Evolutionary conservation across 208 protist species (phyloP), one percentile per base, ranked within the genome.

Genomic region (Trypanosoma mega): DNA sequence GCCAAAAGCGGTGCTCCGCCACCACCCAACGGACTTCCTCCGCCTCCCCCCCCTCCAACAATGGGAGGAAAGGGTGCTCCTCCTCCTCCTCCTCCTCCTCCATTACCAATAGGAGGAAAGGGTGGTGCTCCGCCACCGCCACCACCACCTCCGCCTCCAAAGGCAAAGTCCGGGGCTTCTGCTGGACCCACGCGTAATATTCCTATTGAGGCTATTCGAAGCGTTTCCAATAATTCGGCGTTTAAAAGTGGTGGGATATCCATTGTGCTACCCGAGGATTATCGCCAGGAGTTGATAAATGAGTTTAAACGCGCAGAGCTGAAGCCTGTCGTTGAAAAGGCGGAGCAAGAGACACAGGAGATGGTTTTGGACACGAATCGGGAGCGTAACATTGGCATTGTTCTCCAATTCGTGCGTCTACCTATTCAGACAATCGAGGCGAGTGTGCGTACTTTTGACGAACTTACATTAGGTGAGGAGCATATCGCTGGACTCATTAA

Each of bases 341-440:
- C 51, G 7, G 39, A 36, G 21, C 23, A 47, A 18, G 49, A 52
- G 45, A 12, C 23, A 8, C 57, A 61, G 20, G 37, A 39, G 27
- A 24, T 60, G 20, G 72, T 88, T 43, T 59, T 93, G 2, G 68
- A 83, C 14, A 34, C 66, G 11, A 79, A 67, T 39, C 79, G 79
- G 34, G 87, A 93, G 69, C 68, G 70, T 20, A 87, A 90, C 56
- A 68, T 93, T 5, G 80, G 76, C 52, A 88, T 93, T 26, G 74
- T 93, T 14, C 74, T 93, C 30, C 73, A 82, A 54, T 87, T 86
- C 50, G 63, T 93, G n/a, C 79, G 82, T 11, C 63, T 93, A 41
- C 87, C 87, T 7, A 80, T 91, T 29, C 72, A 89, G 46, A 74
- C 70, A 37, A 82, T 91, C 43, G 83, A 91, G 72, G 72, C 78